Conservation (phyloP, 23 red algal species). For the Cyanidium caldarium region DNA sequence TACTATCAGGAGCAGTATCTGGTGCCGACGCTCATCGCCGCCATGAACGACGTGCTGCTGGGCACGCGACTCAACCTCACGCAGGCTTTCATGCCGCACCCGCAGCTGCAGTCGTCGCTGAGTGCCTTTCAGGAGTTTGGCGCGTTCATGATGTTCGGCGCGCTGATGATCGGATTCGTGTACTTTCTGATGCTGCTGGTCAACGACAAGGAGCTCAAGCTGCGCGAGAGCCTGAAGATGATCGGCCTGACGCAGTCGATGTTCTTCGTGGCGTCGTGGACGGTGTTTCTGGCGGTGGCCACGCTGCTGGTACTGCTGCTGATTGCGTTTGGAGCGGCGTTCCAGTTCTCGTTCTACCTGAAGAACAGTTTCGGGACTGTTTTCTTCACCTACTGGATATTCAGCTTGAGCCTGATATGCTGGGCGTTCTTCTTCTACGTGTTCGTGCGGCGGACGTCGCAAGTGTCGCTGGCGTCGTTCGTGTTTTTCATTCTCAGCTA, state of each 20-base stretch:
- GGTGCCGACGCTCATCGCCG: constrained; percentile 52
- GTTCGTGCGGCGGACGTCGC: constrained; percentile 11
- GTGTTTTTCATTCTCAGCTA: constrained; percentile 61
- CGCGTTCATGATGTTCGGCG: constrained; percentile 47
- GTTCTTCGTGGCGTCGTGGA: constrained; percentile 49
- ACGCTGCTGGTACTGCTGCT: constrained; percentile 25
- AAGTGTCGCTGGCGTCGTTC: constrained; percentile 25
- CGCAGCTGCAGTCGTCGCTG: constrained; percentile 18
- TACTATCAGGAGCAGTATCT: constrained; percentile 32
- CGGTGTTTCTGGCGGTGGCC: constrained; percentile 26
- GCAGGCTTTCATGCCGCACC: constrained; percentile 64
- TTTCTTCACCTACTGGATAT: constrained; percentile 72
- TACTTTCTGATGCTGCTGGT: constrained; percentile 63
- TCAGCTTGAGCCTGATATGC: constrained; percentile 37
- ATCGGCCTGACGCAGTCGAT: constrained; percentile 47
- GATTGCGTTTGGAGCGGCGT: constrained; percentile 57
- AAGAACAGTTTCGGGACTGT: constrained; percentile 29
- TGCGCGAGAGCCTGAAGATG: constrained; percentile 55
- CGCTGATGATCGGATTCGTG: constrained; percentile 48
- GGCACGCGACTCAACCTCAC: constrained; percentile 29
- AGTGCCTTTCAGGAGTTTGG: constrained; percentile 57
- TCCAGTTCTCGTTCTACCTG: constrained; percentile 55
- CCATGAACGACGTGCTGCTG: constrained; percentile 76
- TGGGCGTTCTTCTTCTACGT: constrained; percentile 51
- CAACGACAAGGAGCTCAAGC: constrained; percentile 42